A percentile compares a stretch with the other conserved stretches of the same genome.
Conservation (phyloP, 163 green algal species). For the Scenedesmus sp. region DNA sequence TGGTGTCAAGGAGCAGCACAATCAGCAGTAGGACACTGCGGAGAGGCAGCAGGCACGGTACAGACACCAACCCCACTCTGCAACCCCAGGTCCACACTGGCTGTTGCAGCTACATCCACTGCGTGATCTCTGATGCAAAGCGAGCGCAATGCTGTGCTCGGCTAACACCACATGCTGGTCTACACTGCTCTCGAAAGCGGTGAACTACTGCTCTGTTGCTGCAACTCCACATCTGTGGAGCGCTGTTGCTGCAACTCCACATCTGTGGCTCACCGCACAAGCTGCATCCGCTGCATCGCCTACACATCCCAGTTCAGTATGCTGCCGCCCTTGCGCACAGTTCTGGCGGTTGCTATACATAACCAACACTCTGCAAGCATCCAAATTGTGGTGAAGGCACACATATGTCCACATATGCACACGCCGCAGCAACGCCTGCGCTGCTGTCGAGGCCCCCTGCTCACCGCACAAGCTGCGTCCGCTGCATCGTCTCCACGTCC, state of each 20-base stretch:
- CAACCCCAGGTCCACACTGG: no score
- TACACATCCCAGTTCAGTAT: background rate
- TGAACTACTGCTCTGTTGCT: background rate
- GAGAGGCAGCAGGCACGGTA: no score
- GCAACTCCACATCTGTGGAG: background rate
- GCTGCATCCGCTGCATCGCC: background rate
- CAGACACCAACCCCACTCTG: background rate
- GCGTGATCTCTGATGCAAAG: no score
- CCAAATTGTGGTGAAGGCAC: no score
- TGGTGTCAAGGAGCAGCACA: no score
- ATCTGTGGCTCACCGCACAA: background rate
- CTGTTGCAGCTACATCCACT: background rate
- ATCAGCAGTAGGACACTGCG: no score
- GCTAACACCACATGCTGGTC: background rate
- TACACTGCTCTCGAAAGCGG: background rate
- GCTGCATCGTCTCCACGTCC: conserved; percentile 85
- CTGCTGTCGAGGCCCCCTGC: background rate
- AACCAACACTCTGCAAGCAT: no score
- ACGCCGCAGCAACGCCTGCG: no score
- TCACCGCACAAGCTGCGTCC: conserved; percentile 20
- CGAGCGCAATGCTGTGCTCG: no score
- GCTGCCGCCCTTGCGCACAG: conserved; percentile 89
- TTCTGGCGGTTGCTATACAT: background rate
- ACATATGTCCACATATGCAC: no score
- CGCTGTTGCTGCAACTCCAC: background rate